Percentiles rank a stretch among this genome's conserved stretches.
phyloP scores from a whole-genome alignment of 805 yeast genomes.

The Teunomyces kruisii region DNA sequence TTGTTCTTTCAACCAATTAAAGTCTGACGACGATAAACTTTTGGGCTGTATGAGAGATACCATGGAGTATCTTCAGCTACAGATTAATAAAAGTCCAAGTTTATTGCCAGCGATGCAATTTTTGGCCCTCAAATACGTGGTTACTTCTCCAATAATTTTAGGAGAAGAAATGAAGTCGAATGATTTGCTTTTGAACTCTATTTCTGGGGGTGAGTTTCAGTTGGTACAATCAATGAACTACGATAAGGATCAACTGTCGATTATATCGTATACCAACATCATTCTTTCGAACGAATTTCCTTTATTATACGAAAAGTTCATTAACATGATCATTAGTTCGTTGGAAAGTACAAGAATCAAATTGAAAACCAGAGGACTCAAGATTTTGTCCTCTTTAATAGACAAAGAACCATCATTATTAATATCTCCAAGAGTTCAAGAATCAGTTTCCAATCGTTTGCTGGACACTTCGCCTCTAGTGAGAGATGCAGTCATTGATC shows the following conservation, averaged over 20 bases:
- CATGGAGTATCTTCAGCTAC: slow-evolving; percentile 15
- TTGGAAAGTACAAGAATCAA: slow-evolving; percentile 33
- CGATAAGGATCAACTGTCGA: slow-evolving; percentile 13
- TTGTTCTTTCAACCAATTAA: slow-evolving; percentile 4
- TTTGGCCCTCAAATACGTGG: slow-evolving; percentile 14
- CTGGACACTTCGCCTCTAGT: slow-evolving; percentile 68
- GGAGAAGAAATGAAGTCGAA: slow-evolving; percentile 2
- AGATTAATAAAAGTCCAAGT: slow-evolving; percentile 9
- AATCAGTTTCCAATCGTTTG: slow-evolving; percentile 51
- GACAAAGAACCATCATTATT: slow-evolving; percentile 53
- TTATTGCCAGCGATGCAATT: slow-evolving; percentile 12
- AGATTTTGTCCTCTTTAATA: slow-evolving; percentile 56
- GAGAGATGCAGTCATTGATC: slow-evolving; percentile 72
- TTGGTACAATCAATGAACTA: neutral
- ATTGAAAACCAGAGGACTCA: slow-evolving; percentile 56
- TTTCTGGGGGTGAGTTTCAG: neutral
- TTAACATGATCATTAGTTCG: slow-evolving; percentile 44
- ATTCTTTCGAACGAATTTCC: slow-evolving; percentile 30
- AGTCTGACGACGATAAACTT: slow-evolving; percentile 8
- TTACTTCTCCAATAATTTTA: neutral
- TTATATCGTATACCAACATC: slow-evolving; percentile 18
- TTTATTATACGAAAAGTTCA: slow-evolving; percentile 50
- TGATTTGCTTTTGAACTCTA: neutral
- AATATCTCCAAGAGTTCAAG: slow-evolving; percentile 48
- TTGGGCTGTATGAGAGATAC: slow-evolving; percentile 9